Evolutionary conservation across 805 yeast species (phyloP).

Genomic region (Starmera pachycereana): DNA sequence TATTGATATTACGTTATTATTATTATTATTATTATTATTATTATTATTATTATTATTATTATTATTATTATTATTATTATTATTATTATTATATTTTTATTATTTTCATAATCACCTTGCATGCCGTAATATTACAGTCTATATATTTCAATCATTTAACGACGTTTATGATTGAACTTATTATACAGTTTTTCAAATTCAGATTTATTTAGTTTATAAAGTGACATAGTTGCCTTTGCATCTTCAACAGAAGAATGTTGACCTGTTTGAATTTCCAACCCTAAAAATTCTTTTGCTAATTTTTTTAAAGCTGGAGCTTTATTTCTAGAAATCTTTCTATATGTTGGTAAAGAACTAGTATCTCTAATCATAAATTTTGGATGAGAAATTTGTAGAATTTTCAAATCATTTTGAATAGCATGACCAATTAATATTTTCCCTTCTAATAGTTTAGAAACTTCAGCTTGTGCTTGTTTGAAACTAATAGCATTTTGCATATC

Average conservation of each 20-base stretch:
- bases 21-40: too few relatives aligned
- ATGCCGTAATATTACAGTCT: too few relatives aligned
- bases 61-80: too few relatives aligned
- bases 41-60: too few relatives aligned
- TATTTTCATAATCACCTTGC: too few relatives aligned
- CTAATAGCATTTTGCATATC: slow-evolving; percentile 60
- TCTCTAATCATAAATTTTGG: slow-evolving; percentile 59
- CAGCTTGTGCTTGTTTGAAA: slow-evolving; percentile 56
- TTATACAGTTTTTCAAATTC: slow-evolving; percentile 43
- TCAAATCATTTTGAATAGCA: slow-evolving; percentile 72
- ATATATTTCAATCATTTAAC: too few relatives aligned
- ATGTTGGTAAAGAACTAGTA: slow-evolving; percentile 55
- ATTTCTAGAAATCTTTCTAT: slow-evolving; percentile 50
- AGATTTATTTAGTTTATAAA: slow-evolving; percentile 52
- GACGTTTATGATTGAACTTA: not conserved
- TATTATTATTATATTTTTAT: too few relatives aligned
- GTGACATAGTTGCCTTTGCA: slow-evolving; percentile 77
- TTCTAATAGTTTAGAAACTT: slow-evolving; percentile 40
- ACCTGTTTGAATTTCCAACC: slow-evolving; percentile 56
- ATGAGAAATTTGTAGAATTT: slow-evolving; percentile 55
- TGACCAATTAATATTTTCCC: slow-evolving; percentile 71
- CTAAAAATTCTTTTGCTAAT: slow-evolving; percentile 45
- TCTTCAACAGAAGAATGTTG: slow-evolving; percentile 86
- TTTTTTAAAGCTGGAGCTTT: slow-evolving; percentile 67
- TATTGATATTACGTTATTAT: too few relatives aligned